Evolutionary conservation across 345 rosid genomes (phyloP).

Genomic region (Viola odorata): DNA sequence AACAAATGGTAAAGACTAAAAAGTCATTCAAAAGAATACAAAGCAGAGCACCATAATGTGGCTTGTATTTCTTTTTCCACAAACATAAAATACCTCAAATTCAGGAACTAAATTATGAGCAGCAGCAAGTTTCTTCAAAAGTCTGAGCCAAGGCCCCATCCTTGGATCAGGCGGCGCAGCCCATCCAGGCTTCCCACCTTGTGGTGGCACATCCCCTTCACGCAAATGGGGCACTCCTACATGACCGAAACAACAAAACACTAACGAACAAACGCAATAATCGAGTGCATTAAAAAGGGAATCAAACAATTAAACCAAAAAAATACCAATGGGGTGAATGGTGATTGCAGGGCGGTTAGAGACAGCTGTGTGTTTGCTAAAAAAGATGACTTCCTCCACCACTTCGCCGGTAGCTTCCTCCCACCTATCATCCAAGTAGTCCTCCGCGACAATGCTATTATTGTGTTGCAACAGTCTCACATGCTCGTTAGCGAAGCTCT

Average conservation of each 20-base stretch:
- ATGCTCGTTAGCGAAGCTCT: constrained; percentile 45
- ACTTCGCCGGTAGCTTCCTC: constrained; percentile 70
- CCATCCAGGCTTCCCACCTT: constrained; percentile 93
- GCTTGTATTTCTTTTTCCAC: no score
- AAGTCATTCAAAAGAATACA: neutral
- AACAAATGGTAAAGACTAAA: neutral
- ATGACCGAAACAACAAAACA: neutral
- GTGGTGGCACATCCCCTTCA: constrained; percentile 76
- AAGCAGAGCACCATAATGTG: neutral
- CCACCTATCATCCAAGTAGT: constrained; percentile 82
- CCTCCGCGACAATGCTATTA: constrained; percentile 59
- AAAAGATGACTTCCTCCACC: constrained; percentile 76
- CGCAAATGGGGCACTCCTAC: constrained; percentile 66
- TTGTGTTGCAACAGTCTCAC: constrained; percentile 66
- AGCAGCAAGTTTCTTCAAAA: constrained; percentile 55
- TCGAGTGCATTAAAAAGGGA: no score
- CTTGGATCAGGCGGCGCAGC: constrained; percentile 82
- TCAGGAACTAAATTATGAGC: constrained; percentile 80
- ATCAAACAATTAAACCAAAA: neutral
- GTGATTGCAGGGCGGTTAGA: constrained; percentile 91
- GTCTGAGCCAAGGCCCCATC: constrained; percentile 88
- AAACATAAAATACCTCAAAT: constrained; percentile 58
- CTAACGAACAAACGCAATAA: neutral
- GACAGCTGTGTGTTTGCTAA: constrained; percentile 89
- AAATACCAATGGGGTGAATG: constrained; percentile 74